Evolutionary conservation across 352 stramenopile genomes (phyloP), one percentile per base, ranked within the genome.

Genomic region (Pythium rhizo-oryzae): DNA sequence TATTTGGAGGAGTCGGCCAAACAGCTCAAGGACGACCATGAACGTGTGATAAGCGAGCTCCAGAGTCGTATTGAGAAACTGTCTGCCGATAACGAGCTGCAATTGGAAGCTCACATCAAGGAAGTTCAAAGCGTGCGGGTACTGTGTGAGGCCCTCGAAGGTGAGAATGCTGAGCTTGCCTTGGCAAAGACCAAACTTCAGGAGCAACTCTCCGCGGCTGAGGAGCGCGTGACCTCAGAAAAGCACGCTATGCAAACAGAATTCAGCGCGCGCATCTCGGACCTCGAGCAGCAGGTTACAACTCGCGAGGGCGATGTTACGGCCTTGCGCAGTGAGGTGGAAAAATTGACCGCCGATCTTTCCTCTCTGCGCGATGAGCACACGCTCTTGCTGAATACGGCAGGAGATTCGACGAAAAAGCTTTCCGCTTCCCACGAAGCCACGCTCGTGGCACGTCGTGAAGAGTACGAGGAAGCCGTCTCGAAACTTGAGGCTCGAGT

Each of bases 371-470:
- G 39, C 13, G 56, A 65, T 11, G 64, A 70, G 30, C 49, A 70
- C 28, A 44, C 63, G 3, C 19, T 63, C 8, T 15, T 58, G 18
- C 24, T 70, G 18, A 51, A 61, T 54, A 13, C 33, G 18, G 63
- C 55, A 6, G 63, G 55, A 19, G 54, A 70, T 39, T 59, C 54
- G 4, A 58, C 39, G 5, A 43, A 56, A 55, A 47, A 65, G 12
- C 28, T 57, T 1, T 21, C 43, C 5, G 63, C 63, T 35, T 64
- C 63, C 9, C 55, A 70, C 35, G 53, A 69, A 50, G 52, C 43
- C 1, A 58, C 62, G 25, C 24, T 69, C 12, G 53, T 23, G 19
- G 30, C 52, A 15, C 52, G 52, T 18, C 62, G 43, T 23, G 30
- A 56, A 41, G 49, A 69, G 30, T 23, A 60, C 25, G 55, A 69